Base-by-base conservation (phyloP, 805 yeast species). In the Pichia deserticola region DNA sequence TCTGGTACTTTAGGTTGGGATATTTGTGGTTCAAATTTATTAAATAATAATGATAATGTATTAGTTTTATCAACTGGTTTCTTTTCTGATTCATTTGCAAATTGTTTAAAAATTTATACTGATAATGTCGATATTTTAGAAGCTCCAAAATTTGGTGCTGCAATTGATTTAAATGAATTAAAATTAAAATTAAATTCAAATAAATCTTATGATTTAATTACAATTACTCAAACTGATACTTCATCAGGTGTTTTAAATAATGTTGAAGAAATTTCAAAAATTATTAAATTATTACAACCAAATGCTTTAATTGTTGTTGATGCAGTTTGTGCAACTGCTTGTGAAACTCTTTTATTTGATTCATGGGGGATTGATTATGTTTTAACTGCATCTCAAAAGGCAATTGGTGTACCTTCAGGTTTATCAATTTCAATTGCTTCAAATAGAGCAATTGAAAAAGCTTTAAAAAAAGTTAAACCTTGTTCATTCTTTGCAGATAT, bases 1-100 rank as follows among this genome's bases (percentile, higher is more conserved):
- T 84, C 95, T 2, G 98, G 98, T 51, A 89, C 97, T 25, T 75
- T 90, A 40, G 98, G 98, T 36, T 90, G 97, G 96, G 98, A 90
- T 62, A 72, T 90, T 54, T 83, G 80, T 40, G 95, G 84, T 29
- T 76, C 95, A 35, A 90, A 92, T 69, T 73, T 89, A 57, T 61
- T 88, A 48, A 60, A 70, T 15, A 73, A 76, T 2, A 82, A 81
- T 49, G 96, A 89, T 51, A 76, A 79, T 42, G 92, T 81, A 7
- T 76, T 92, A 57, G 87, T 90, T 32, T 74, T 92, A 53, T 83
- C 93, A 49, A 89, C 98, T 11, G 99, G 98, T 5, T 90, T 79
- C 67, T 90, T 90, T 68, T 80, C 90, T 12, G 95, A 89, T 65
- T 75, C 83, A 3, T 86, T 89, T 69, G 90, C 86, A 47, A 87